Conservation (phyloP, 1,284 basidiomycete genomes). For the Rhodotorula sp. region DNA sequence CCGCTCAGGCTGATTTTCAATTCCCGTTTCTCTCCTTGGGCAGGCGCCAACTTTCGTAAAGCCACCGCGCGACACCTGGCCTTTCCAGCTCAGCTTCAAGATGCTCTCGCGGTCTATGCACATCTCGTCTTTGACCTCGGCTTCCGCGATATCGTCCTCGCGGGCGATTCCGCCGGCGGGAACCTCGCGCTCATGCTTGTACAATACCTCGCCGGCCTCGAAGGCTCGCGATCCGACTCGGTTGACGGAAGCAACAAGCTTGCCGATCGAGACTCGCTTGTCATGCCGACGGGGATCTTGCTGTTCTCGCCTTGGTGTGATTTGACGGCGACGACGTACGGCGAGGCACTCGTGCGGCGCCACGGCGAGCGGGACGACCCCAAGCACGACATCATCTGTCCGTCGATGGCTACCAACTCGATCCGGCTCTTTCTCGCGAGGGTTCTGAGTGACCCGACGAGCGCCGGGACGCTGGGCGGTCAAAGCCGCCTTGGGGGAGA, state of each 20-base stretch:
- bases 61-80: constrained; percentile 12
- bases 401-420: constrained; percentile 35
- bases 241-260: neutral
- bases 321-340: constrained; percentile 28
- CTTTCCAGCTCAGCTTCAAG: constrained; percentile 41
- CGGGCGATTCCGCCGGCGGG: constrained; percentile 41
- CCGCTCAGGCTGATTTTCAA: neutral
- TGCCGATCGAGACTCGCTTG: neutral
- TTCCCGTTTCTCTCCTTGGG: neutral
- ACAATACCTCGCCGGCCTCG: constrained; percentile 34
- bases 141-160: constrained; percentile 38
- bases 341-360: neutral
- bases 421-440: constrained; percentile 6
- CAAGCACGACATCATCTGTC: constrained; percentile 35
- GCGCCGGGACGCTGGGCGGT: neutral
- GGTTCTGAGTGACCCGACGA: neutral
- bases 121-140: constrained; percentile 38
- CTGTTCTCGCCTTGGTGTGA: constrained; percentile 42
- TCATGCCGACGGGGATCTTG: constrained; percentile 32
- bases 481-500: too few relatives aligned
- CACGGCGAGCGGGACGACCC: constrained; percentile 15
- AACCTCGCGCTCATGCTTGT: constrained; percentile 35
- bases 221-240: neutral
- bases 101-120: constrained; percentile 39
- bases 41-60: constrained; percentile 43